Evolutionary conservation across 2,329 filamentous ascomycete genomes (phyloP).

Genomic region (Trichoderma polysporum): DNA sequence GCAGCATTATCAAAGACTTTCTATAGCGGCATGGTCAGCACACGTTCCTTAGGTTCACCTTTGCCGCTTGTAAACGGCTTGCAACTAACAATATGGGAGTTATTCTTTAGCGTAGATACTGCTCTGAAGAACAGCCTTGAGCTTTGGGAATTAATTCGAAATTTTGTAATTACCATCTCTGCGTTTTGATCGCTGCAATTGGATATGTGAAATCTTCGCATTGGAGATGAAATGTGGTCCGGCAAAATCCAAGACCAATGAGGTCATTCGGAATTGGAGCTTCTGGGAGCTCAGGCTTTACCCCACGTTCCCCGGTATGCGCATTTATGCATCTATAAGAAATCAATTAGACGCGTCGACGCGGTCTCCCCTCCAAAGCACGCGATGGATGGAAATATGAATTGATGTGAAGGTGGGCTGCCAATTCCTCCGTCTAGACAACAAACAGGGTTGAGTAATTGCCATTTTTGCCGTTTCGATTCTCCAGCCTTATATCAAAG

Average conservation of each 20-base stretch:
- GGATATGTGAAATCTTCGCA: constrained; percentile 1
- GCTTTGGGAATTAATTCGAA: constrained; percentile 29
- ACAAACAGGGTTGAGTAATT: background rate
- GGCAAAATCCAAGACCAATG: constrained; percentile 25
- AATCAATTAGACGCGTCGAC: constrained; percentile 44
- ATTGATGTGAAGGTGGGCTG: background rate
- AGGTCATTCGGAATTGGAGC: constrained; percentile 31
- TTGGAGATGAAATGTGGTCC: background rate
- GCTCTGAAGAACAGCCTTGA: constrained; percentile 30
- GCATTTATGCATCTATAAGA: constrained; percentile 31
- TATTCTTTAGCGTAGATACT: constrained; percentile 50
- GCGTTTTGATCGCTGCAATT: background rate
- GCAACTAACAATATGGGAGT: constrained; percentile 53
- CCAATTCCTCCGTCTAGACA: background rate
- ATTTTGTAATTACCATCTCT: constrained; percentile 30
- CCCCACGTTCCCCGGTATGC: constrained; percentile 17
- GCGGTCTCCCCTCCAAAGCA: constrained; percentile 29
- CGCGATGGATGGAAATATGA: background rate
- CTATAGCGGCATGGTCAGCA: constrained; percentile 36
- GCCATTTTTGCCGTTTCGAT: background rate
- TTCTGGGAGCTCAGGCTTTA: constrained; percentile 17
- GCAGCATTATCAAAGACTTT: constrained; percentile 56
- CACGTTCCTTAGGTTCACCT: constrained; percentile 53
- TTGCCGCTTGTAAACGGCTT: constrained; percentile 11
- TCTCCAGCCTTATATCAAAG: background rate